These are phyloP conservation scores for Glycine soja DNA, from an alignment of 306 rosid genomes.

Conservation along the genomic window DNA sequence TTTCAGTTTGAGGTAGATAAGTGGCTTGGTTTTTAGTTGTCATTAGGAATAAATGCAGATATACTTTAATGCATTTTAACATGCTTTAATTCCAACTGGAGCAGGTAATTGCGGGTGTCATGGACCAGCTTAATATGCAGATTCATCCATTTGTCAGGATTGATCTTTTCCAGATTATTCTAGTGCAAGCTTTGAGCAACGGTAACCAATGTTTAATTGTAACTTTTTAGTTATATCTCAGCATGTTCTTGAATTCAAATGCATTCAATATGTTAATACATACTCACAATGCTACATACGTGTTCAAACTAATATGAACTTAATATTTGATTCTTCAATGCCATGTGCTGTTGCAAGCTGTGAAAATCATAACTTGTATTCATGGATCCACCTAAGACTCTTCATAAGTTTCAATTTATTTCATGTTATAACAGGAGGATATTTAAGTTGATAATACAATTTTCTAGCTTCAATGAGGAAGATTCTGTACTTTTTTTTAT, in stretches of 20 bases:
- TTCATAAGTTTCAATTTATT: slow-evolving; percentile 26
- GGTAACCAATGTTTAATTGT: slow-evolving; percentile 63
- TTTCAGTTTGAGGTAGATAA: slow-evolving; percentile 15
- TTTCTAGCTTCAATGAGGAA: slow-evolving; percentile 18
- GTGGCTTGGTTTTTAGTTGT: slow-evolving; percentile 25
- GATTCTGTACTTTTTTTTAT: background rate
- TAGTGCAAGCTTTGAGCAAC: slow-evolving; percentile 75
- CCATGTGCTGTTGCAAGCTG: slow-evolving; percentile 6
- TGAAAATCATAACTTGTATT: slow-evolving; percentile 1
- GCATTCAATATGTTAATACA: slow-evolving; percentile 17
- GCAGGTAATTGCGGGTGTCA: slow-evolving; percentile 89
- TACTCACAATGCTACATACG: background rate
- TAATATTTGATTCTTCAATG: slow-evolving; percentile 18
- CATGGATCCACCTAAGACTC: slow-evolving; percentile 26
- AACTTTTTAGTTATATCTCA: slow-evolving; percentile 15
- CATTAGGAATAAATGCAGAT: slow-evolving; percentile 29
- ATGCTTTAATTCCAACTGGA: slow-evolving; percentile 43
- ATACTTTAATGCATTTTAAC: slow-evolving; percentile 33
- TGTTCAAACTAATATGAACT: slow-evolving; percentile 6
- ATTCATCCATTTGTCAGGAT: slow-evolving; percentile 93
- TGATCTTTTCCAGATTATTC: slow-evolving; percentile 86
- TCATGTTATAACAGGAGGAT: slow-evolving; percentile 34
- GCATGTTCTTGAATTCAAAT: slow-evolving; percentile 14
- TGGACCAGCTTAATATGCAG: slow-evolving; percentile 76
- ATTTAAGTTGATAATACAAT: slow-evolving; percentile 26